These are phyloP conservation scores for Pistacia atlantica DNA, from an alignment of 345 rosid species.

Conservation along the genomic window DNA sequence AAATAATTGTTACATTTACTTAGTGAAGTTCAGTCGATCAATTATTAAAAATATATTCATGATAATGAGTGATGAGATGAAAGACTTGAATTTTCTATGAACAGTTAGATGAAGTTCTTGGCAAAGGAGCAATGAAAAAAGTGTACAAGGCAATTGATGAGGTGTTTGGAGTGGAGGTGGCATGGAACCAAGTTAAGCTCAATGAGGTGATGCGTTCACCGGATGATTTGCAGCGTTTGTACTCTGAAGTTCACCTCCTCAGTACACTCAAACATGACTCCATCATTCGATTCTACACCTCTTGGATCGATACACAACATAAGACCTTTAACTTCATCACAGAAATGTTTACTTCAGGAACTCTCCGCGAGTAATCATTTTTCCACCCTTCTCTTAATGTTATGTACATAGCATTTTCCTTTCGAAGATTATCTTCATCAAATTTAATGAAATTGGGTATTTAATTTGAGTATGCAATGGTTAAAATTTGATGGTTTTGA, in stretches of 20 bases:
- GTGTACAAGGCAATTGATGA: conserved; percentile 86
- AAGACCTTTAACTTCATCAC: conserved; percentile 82
- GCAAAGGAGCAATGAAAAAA: conserved; percentile 85
- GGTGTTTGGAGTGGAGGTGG: conserved; percentile 74
- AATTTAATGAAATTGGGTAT: no score
- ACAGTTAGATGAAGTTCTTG: conserved; percentile 69
- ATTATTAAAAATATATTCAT: neutral
- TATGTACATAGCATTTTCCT: neutral
- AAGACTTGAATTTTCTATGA: neutral
- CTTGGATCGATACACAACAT: conserved; percentile 63
- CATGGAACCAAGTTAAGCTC: conserved; percentile 78
- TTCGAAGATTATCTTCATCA: no score
- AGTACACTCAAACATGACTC: conserved; percentile 68
- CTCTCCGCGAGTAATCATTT: conserved; percentile 58
- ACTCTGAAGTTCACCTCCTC: conserved; percentile 90
- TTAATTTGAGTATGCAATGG: neutral
- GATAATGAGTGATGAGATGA: neutral
- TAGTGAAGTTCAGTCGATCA: no score
- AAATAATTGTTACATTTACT: no score
- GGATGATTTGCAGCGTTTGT: conserved; percentile 72
- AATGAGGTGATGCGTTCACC: conserved; percentile 58
- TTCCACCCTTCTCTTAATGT: neutral
- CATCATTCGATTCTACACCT: conserved; percentile 68
- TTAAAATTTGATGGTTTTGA: neutral
- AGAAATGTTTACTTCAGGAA: conserved; percentile 85